phyloP scores from a whole-genome alignment of 176 grass and related monocot genomes.

The Elymus sibiricus region DNA sequence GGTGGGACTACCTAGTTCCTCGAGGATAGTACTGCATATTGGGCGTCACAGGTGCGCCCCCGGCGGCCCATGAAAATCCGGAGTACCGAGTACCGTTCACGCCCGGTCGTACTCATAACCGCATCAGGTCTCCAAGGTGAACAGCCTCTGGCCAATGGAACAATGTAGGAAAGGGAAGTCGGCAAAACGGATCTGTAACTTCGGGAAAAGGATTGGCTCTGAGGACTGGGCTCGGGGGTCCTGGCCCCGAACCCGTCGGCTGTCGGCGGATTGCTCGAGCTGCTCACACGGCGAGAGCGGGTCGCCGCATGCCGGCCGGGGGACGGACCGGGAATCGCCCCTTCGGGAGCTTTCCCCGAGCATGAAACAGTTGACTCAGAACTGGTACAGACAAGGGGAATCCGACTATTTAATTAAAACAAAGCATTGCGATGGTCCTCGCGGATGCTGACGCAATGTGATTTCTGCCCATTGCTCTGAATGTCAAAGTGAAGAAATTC shows the following conservation, averaged over 20 bases:
- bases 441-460: constrained; percentile 67
- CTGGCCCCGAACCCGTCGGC: constrained; percentile 35
- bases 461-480: constrained; percentile 74
- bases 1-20: no score
- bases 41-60: constrained; percentile 59
- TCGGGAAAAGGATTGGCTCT: constrained; percentile 85
- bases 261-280: constrained; percentile 33
- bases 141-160: constrained; percentile 48
- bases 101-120: constrained; percentile 54
- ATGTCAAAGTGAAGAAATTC: constrained; percentile 94
- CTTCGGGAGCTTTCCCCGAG: constrained; percentile 19
- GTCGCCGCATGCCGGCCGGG: constrained; percentile 1
- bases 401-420: not conserved
- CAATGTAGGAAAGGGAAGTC: constrained; percentile 83
- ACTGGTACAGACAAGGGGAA: constrained; percentile 60
- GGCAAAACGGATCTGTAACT: constrained; percentile 81
- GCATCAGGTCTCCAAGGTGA: constrained; percentile 44
- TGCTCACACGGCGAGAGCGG: constrained; percentile 25
- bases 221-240: constrained; percentile 62
- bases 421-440: constrained; percentile 26
- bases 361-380: constrained; percentile 36
- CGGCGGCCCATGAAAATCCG: not conserved
- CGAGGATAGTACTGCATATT: no score
- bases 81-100: not conserved
- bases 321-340: not conserved